Conservation (phyloP, 2,329 filamentous ascomycete genomes). For the Epichloe glyceriae region DNA sequence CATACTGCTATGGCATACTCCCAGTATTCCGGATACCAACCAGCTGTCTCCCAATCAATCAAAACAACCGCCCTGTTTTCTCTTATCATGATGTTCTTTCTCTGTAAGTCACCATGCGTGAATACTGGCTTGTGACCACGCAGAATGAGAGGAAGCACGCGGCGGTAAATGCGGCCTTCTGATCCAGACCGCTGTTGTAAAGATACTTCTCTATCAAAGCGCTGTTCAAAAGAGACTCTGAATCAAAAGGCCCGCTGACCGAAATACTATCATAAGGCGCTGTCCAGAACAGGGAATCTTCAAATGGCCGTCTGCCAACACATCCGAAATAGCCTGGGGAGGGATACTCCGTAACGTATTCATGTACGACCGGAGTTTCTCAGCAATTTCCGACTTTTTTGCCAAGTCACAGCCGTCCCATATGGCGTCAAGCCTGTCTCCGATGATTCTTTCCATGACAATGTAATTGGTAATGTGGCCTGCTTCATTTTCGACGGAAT, state of each 20-base stretch:
- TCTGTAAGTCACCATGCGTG: constrained; percentile 3
- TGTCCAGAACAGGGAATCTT: background rate
- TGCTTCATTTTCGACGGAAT: too few relatives aligned
- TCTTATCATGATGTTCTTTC: constrained; percentile 1
- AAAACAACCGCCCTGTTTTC: background rate
- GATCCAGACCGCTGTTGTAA: background rate
- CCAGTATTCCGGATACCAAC: constrained; percentile 1
- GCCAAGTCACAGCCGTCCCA: too few relatives aligned
- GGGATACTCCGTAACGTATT: too few relatives aligned
- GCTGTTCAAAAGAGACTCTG: background rate
- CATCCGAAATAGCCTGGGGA: too few relatives aligned
- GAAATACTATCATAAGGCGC: background rate
- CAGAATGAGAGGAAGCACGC: constrained; percentile 20
- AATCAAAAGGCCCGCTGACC: background rate
- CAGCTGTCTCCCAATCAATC: constrained; percentile 1
- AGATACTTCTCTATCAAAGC: background rate
- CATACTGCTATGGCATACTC: background rate
- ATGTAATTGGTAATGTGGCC: too few relatives aligned
- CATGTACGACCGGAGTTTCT: too few relatives aligned
- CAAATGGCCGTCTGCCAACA: background rate
- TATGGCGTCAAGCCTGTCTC: too few relatives aligned
- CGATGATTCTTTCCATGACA: too few relatives aligned
- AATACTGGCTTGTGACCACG: background rate
- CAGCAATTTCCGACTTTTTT: too few relatives aligned
- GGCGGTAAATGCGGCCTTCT: constrained; percentile 6